These are phyloP conservation scores for Sugiyamaella smithiae DNA, from an alignment of 805 yeast species.

Conservation along the genomic window DNA sequence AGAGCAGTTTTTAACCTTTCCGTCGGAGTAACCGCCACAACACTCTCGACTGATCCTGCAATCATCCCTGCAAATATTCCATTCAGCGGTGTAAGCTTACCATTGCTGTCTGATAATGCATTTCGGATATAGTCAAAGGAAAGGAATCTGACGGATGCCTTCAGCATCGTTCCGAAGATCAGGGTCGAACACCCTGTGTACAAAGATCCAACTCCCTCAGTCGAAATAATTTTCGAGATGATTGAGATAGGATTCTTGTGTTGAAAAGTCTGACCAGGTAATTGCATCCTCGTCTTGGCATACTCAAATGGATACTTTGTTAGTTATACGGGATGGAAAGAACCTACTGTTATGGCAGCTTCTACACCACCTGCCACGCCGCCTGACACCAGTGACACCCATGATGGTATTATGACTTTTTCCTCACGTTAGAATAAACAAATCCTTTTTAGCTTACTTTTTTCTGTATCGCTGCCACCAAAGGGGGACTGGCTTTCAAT, in stretches of 20 bases:
- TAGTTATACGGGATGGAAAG: neutral
- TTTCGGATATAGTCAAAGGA: conserved; percentile 76
- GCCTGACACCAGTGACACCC: conserved; percentile 5
- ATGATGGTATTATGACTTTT: neutral
- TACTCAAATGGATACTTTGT: conserved; percentile 3
- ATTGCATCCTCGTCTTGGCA: conserved; percentile 2
- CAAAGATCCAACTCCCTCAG: conserved; percentile 33
- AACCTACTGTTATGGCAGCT: neutral
- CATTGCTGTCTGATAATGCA: conserved; percentile 63
- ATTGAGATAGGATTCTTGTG: conserved; percentile 26
- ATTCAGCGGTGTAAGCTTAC: conserved; percentile 73
- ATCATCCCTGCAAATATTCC: conserved; percentile 85
- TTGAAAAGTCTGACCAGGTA: neutral
- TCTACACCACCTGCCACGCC: conserved; percentile 5
- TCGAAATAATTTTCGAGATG: conserved; percentile 68
- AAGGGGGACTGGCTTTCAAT: no score
- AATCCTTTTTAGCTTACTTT: no score
- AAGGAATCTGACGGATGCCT: conserved; percentile 74
- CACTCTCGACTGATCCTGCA: conserved; percentile 76
- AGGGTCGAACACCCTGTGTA: conserved; percentile 74
- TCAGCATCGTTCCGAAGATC: conserved; percentile 80
- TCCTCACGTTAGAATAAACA: neutral
- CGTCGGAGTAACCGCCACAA: conserved; percentile 80
- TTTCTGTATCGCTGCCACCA: no score
- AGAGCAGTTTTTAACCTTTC: conserved; percentile 82